A percentile compares a stretch with the other conserved stretches of the same genome.
Conservation (phyloP, 306 rosid genomes). For the Fragaria iinumae region DNA sequence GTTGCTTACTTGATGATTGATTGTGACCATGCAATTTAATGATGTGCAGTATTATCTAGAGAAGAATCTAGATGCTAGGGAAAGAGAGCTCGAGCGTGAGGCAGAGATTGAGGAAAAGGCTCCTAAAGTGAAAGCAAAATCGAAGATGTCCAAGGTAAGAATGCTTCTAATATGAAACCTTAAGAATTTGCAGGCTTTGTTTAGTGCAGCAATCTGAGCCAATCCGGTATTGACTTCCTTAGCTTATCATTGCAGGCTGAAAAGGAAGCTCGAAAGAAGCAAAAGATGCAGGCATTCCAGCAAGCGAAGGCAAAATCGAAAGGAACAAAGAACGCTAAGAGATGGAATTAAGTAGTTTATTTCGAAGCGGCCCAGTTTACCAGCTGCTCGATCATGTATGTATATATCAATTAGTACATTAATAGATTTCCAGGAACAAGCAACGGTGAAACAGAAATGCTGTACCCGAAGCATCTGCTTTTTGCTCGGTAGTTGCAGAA, state of each 20-base stretch:
- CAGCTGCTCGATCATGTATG: constrained; percentile 46
- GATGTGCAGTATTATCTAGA: constrained; percentile 78
- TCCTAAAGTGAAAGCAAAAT: constrained; percentile 92
- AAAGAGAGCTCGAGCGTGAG: constrained; percentile 75
- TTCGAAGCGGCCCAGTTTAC: constrained; percentile 32
- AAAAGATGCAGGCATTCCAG: constrained; percentile 86
- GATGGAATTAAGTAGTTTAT: constrained; percentile 69
- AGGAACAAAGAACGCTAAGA: constrained; percentile 73
- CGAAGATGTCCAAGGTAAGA: constrained; percentile 94
- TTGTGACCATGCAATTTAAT: constrained; percentile 28
- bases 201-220: not conserved
- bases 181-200: not conserved
- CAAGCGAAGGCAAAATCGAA: constrained; percentile 86
- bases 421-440: constrained; percentile 30
- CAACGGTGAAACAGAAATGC: not conserved
- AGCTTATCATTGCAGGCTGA: constrained; percentile 58
- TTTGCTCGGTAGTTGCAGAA: not conserved
- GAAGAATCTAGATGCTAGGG: constrained; percentile 89
- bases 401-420: constrained; percentile 17
- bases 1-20: constrained; percentile 15
- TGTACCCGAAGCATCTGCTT: constrained; percentile 7
- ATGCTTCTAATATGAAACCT: not conserved
- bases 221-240: constrained; percentile 1
- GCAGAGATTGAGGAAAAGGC: constrained; percentile 93
- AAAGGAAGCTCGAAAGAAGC: constrained; percentile 91